Evolutionary conservation across 768 basidiomycete species (phyloP).

Genomic region (Leccinellum rugosiceps): DNA sequence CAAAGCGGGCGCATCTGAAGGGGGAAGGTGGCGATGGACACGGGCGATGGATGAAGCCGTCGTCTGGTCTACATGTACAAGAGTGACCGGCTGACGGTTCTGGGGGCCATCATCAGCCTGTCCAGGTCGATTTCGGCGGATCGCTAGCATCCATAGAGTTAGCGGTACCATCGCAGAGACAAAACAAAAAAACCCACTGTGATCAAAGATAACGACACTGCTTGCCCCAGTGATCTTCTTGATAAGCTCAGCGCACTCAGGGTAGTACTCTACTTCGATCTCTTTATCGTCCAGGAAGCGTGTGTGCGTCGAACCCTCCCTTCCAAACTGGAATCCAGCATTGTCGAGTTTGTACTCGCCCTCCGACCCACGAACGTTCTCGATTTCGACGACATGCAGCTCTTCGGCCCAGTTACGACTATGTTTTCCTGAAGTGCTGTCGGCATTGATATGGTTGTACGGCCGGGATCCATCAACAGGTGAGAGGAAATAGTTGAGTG

Average conservation of each 20-base stretch:
- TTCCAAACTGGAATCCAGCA: conserved; percentile 36
- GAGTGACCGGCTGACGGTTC: conserved; percentile 42
- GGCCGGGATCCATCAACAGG: conserved; percentile 18
- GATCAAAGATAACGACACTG: conserved; percentile 40
- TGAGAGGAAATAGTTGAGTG: conserved; percentile 18
- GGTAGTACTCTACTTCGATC: conserved; percentile 38
- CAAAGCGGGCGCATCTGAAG: conserved; percentile 36
- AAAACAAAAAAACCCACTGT: conserved; percentile 26
- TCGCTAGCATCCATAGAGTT: conserved; percentile 27
- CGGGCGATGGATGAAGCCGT: conserved; percentile 34
- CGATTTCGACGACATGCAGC: conserved; percentile 16
- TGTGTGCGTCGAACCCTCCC: conserved; percentile 21
- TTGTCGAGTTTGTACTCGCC: conserved; percentile 30
- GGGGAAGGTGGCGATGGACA: conserved; percentile 43
- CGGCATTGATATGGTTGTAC: conserved; percentile 17
- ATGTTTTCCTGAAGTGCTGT: conserved; percentile 10
- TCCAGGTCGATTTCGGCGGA: conserved; percentile 40
- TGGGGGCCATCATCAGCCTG: conserved; percentile 34
- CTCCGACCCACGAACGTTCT: conserved; percentile 36
- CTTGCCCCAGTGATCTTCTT: conserved; percentile 40
- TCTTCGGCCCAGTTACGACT: conserved; percentile 24
- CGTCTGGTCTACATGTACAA: conserved; percentile 48
- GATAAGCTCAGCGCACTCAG: conserved; percentile 36
- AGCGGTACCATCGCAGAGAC: not conserved
- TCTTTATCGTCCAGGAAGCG: conserved; percentile 35